Evolutionary conservation across 2,329 filamentous ascomycete species (phyloP), one percentile per base, ranked within the genome.

Genomic region (Lachnellula suecica): DNA sequence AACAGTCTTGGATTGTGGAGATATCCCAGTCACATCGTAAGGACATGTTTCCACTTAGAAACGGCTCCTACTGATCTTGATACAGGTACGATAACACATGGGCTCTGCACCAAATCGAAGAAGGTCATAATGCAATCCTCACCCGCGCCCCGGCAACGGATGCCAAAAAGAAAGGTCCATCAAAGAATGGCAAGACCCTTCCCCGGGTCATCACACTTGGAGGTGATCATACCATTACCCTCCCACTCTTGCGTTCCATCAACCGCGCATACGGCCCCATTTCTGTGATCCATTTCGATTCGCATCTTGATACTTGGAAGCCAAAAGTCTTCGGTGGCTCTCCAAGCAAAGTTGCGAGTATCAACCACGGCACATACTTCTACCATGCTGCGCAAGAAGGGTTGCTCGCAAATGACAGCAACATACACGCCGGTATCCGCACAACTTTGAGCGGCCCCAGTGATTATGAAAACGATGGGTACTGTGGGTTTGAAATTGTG

Each of bases 291-390:
- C 82, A 84, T 62, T 84, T 85, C 49, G 82, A 84, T 64, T 81
- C 77, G 49, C 82, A 84, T 62, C 71, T 84, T 62, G 87, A 89
- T 64, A 89, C 86, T 3, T 89, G 89, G 89, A 83, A 82, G 53
- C 91, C 90, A 40, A 93, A 93, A 68, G 90, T 94, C 23, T 95
- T 95, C 62, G 90, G 91, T 48, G 90, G 89, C 25, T 85, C 88
- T 0, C 89, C 90, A 0, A 88, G 83, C 24, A 81, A 91, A 55
- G 82, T 85, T 35, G 89, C 90, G 19, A 79, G 79, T 58, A 85
- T 95, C 73, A 95, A 94, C 72, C 89, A 94, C 72, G 90, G 90
- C 38, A 94, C 89, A 1, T 94, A 94, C 74, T 95, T 95, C 73
- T 94, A 87, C 72, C 88, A 93, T 67, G 90, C 89, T 0, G 73